Evolutionary conservation across 805 yeast species (phyloP).

Genomic region (Sugiyamaella lignohabitans): DNA sequence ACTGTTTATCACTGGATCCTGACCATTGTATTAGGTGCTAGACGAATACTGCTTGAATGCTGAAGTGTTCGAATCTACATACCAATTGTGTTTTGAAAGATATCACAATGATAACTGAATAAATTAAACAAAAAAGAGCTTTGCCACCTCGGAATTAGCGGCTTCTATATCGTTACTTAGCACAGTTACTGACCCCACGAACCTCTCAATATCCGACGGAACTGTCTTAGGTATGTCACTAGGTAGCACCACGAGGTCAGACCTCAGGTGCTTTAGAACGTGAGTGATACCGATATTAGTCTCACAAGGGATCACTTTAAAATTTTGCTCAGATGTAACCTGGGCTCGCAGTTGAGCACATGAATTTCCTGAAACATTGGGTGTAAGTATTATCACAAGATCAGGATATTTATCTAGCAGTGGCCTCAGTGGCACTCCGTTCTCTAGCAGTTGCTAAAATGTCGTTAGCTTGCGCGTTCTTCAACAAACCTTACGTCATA

Average conservation of each 20-base stretch:
- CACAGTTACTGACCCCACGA: constrained; percentile 14
- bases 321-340: constrained; percentile 22
- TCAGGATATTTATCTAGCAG: constrained; percentile 20
- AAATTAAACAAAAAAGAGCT: constrained; percentile 13
- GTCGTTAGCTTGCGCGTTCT: no score
- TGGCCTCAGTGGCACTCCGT: constrained; percentile 16
- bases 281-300: constrained; percentile 47
- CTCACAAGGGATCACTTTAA: constrained; percentile 41
- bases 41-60: no score
- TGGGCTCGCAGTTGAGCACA: constrained; percentile 16
- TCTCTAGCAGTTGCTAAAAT: constrained; percentile 13
- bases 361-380: constrained; percentile 22
- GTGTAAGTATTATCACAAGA: constrained; percentile 33
- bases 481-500: background rate
- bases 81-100: no score
- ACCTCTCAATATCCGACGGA: constrained; percentile 13
- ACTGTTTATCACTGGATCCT: no score
- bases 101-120: no score
- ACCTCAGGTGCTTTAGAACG: constrained; percentile 45
- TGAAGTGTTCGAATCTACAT: no score
- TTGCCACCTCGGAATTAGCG: constrained; percentile 14
- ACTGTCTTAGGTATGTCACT: constrained; percentile 15
- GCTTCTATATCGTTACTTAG: constrained; percentile 14
- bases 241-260: constrained; percentile 28
- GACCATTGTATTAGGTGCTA: no score